phyloP scores from a whole-genome alignment of 2,329 filamentous ascomycete species.

The Fusarium vanettenii region DNA sequence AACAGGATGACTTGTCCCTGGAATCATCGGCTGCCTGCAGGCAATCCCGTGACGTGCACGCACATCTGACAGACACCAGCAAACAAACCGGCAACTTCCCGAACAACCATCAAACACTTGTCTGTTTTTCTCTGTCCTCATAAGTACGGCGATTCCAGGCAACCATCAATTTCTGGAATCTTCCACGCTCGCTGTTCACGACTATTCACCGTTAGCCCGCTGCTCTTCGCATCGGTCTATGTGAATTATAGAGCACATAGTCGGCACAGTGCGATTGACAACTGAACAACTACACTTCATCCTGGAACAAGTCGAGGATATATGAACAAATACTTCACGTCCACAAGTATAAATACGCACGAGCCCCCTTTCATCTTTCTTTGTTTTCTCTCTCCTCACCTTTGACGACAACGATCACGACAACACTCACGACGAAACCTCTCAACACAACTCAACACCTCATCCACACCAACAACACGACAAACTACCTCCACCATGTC shows the following conservation, averaged over 20 bases:
- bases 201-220: neutral
- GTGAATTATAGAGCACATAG: neutral
- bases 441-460: neutral
- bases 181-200: neutral
- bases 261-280: neutral
- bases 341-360: neutral
- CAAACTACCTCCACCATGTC: neutral
- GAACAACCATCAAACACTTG: neutral
- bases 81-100: neutral
- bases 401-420: neutral
- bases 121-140: neutral
- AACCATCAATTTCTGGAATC: neutral
- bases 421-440: neutral
- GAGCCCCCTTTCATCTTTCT: neutral
- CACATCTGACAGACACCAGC: neutral
- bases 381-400: neutral
- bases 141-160: neutral
- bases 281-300: neutral
- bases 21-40: neutral
- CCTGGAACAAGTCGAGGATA: neutral
- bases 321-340: neutral
- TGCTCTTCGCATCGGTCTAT: neutral
- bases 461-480: neutral
- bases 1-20: neutral
- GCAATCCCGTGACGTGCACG: neutral